These are phyloP conservation scores for Pseudogymnoascus sp. DNA, from an alignment of 2,329 filamentous ascomycete genomes.

Conservation along the genomic window DNA sequence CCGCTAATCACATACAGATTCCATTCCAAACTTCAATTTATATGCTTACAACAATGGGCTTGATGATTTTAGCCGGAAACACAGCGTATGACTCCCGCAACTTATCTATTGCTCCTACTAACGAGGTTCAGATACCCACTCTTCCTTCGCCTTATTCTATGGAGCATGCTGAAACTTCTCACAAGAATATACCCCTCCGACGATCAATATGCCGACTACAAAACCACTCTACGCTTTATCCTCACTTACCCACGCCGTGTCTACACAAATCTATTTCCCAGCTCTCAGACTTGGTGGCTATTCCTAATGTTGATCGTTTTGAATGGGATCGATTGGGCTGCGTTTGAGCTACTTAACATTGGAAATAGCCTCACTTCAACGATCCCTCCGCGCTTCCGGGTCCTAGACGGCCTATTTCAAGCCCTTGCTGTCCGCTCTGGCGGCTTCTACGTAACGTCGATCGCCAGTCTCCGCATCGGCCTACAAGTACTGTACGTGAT, in stretches of 20 bases:
- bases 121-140: constrained; percentile 94
- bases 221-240: constrained; percentile 58
- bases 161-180: constrained; percentile 63
- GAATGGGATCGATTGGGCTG: constrained; percentile 67
- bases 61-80: constrained; percentile 80
- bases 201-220: constrained; percentile 40
- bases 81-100: constrained; percentile 70
- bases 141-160: constrained; percentile 90
- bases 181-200: constrained; percentile 69
- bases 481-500: constrained; percentile 91
- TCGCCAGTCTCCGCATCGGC: constrained; percentile 73
- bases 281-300: constrained; percentile 89
- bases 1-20: not conserved
- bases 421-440: constrained; percentile 84
- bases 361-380: constrained; percentile 37
- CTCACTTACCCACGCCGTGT: constrained; percentile 92
- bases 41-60: constrained; percentile 75
- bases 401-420: constrained; percentile 45
- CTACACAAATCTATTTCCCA: constrained; percentile 89
- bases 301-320: constrained; percentile 77
- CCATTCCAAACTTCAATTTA: constrained; percentile 46
- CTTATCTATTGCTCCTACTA: constrained; percentile 82
- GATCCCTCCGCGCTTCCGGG: not conserved
- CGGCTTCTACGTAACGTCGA: constrained; percentile 74
- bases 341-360: constrained; percentile 66